These are phyloP conservation scores for Litsea cubeba DNA, from an alignment of 164 flowering plant genomes.

Conservation along the genomic window DNA sequence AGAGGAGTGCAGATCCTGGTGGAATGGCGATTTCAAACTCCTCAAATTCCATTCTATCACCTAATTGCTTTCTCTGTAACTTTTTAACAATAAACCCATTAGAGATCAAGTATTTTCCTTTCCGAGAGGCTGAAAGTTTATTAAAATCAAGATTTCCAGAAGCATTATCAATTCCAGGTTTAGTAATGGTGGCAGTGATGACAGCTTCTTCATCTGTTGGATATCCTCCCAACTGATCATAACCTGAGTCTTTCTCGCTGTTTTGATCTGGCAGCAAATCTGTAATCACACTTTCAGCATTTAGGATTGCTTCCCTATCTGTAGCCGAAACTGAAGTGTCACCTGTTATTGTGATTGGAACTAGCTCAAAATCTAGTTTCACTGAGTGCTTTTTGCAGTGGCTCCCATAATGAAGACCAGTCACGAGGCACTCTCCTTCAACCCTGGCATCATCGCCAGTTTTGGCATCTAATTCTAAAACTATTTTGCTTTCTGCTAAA, in stretches of 20 bases:
- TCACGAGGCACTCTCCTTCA: neutral
- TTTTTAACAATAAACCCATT: slow-evolving; percentile 64
- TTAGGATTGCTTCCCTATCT: neutral
- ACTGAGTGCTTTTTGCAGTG: neutral
- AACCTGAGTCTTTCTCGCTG: neutral
- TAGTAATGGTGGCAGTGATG: slow-evolving; percentile 32
- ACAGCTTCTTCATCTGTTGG: slow-evolving; percentile 14
- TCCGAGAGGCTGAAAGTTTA: slow-evolving; percentile 24
- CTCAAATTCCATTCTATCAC: slow-evolving; percentile 25
- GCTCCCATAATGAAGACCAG: no score
- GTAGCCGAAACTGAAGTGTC: neutral
- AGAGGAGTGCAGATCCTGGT: slow-evolving; percentile 64
- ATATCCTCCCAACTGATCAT: slow-evolving; percentile 1
- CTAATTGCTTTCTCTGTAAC: slow-evolving; percentile 23
- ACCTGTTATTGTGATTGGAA: neutral
- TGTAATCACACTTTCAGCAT: neutral
- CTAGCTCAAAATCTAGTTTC: neutral
- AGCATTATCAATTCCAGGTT: slow-evolving; percentile 24
- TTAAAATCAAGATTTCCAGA: slow-evolving; percentile 26
- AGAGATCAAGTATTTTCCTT: slow-evolving; percentile 29
- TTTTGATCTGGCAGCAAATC: neutral
- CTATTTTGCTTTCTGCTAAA: neutral
- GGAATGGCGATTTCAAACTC: slow-evolving; percentile 62
- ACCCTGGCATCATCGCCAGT: neutral
- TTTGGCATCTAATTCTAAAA: neutral